Base-by-base conservation (phyloP, 106 monocot genomes). In the Agapanthus africanus region DNA sequence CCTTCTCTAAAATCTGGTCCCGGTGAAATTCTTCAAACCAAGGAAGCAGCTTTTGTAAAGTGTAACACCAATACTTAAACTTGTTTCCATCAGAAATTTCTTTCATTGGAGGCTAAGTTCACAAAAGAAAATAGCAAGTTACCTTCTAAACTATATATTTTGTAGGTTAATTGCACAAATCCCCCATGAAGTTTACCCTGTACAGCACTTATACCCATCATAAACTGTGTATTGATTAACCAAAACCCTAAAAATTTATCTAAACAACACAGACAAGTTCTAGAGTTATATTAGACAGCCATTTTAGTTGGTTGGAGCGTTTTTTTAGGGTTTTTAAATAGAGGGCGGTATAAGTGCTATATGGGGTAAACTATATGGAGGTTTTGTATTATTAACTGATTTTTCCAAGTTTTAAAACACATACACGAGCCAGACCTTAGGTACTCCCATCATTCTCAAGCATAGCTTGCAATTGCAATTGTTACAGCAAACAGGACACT, bases 401-500 rank as follows among this genome's bases (percentile, higher is more conserved):
- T n/a, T n/a, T n/a, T n/a, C n/a, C n/a, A n/a, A n/a, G n/a, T n/a
- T n/a, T n/a, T n/a, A n/a, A n/a, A n/a, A n/a, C n/a, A 40, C 10
- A 40, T 10, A 40, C 40, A 40, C 4, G 40, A 40, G 40, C 40
- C 67, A 66, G 27, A 86, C 86, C 82, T 74, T 39, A 3, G 25
- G 7, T 71, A 77, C 32, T 63, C 83, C 71, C 59, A 14, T 74
- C 87, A 83, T 83, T 21, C 87, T 79, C n/a, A 87, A 62, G 67
- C 87, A 87, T 19, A 63, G 44, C 71, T 87, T 85, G 73, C 85
- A 85, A 70, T 85, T 85, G 75, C 85, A 85, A 42, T 79, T 82
- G 19, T 69, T 73, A n/a, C 67, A 59, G 35, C 85, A 85, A 49
- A 71, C n/a, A 7, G 85, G 81, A 38, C 85, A 85, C 44, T 72